Conservation (phyloP, 192 early-diverging fungal species). For the Podila horticola region DNA sequence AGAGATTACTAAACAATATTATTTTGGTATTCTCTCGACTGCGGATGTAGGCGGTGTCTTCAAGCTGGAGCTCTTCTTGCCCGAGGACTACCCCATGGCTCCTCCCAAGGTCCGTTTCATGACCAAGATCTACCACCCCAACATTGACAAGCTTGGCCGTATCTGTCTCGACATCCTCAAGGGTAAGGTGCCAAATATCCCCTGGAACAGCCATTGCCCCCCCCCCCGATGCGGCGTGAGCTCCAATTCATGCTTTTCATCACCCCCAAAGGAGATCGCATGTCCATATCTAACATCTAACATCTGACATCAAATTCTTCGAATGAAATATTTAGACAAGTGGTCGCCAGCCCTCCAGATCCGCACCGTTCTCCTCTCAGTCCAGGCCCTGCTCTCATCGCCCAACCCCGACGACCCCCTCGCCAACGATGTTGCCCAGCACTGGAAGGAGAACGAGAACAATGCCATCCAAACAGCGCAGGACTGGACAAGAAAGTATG, state of each 20-base stretch:
- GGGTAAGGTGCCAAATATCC: conserved; percentile 57
- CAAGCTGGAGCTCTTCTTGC: conserved; percentile 95
- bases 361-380: conserved; percentile 96
- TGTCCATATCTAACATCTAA: background rate
- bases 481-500: conserved; percentile 58
- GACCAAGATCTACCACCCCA: conserved; percentile 99
- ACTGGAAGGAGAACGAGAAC: conserved; percentile 98
- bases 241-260: background rate
- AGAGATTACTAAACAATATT: background rate
- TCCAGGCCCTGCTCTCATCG: conserved; percentile 95
- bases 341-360: conserved; percentile 99
- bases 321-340: conserved; percentile 74
- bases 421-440: conserved; percentile 98
- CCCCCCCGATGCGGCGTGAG: too few species aligned
- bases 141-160: conserved; percentile 98
- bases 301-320: background rate
- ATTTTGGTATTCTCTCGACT: conserved; percentile 9
- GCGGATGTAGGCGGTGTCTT: conserved; percentile 81
- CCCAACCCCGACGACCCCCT: conserved; percentile 99
- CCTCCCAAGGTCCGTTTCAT: conserved; percentile 98
- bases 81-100: conserved; percentile 98
- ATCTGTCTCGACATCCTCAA: conserved; percentile 99
- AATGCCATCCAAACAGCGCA: conserved; percentile 74
- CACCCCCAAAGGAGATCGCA: background rate
- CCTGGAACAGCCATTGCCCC: too few species aligned